phyloP scores from a whole-genome alignment of 306 rosid genomes.

The Lathyrus sativus region DNA sequence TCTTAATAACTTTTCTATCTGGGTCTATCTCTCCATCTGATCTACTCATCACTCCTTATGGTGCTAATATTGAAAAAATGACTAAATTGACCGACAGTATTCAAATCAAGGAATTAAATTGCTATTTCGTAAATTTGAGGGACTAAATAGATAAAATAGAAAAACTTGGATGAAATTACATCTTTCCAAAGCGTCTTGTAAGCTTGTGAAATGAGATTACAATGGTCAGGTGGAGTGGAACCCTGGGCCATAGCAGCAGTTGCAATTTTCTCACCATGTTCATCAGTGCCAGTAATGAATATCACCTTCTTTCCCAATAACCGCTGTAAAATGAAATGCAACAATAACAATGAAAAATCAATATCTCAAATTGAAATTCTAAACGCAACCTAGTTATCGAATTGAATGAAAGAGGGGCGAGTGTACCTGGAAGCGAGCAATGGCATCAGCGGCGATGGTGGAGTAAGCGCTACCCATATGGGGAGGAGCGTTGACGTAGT shows the following conservation, averaged over 20 bases:
- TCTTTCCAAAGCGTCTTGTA: conserved; percentile 81
- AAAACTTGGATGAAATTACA: conserved; percentile 41
- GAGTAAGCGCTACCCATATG: conserved; percentile 99
- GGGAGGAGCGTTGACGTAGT: conserved; percentile 98
- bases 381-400: conserved; percentile 9
- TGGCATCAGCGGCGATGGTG: conserved; percentile 94
- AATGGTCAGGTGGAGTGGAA: conserved; percentile 74
- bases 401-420: conserved; percentile 11
- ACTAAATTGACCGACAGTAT: neutral
- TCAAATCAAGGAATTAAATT: neutral
- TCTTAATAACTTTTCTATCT: too few relatives aligned
- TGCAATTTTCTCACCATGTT: conserved; percentile 97
- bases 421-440: conserved; percentile 89
- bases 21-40: too few relatives aligned
- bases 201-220: conserved; percentile 74
- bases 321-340: conserved; percentile 53
- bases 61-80: neutral
- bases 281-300: conserved; percentile 91
- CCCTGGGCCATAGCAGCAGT: conserved; percentile 77
- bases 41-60: neutral
- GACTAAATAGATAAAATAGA: neutral
- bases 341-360: neutral
- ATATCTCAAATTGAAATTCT: neutral
- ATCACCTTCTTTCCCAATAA: conserved; percentile 75
- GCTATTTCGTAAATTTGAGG: neutral